Evolutionary conservation across 2,329 filamentous ascomycete genomes (phyloP), one percentile per base, ranked within the genome.

Genomic region (Stylonectria norvegica): DNA sequence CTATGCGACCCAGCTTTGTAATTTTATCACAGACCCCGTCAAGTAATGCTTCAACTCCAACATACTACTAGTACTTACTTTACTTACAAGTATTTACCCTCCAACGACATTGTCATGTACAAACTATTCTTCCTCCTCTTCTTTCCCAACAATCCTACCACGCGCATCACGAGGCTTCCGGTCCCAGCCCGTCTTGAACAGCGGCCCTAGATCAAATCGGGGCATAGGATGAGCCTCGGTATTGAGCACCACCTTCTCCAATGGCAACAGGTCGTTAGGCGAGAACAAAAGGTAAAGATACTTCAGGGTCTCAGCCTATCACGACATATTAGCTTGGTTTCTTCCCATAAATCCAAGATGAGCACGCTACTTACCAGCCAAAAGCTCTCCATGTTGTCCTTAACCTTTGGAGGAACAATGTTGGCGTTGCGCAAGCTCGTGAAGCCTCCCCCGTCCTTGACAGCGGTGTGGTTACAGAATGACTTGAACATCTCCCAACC

Each of bases 321-420:
- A 34, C n/a, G 29, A 14, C 20, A 22, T 17, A 47, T 55, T 38
- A 58, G 50, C 20, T 10, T 15, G 22, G 25, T 15, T 14, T 7
- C 22, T 25, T 25, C 22, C 8, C 22, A 25, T 8, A 7, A 25
- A 25, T 12, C 22, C 12, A 7, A 12, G 22, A 18, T 39, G 17
- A 39, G 5, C 12, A 20, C 4, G 12, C 14, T 20, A 71, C 84
- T 69, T 68, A 88, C 85, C 72, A 98, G 78, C 93, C 93, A 98
- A 69, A 97, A 97, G 61, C 89, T 94, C 69, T 98, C 93, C 91
- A 98, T 96, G 55, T 97, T 97, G 65, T 98, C 91, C 45, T 81
- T 75, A 32, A 72, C 70, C 11, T 71, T 64, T 0, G 89, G 81
- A 15, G 90, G 89, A 8, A 93, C 66, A 5, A 67, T 66, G 50